Evolutionary conservation across 1,139 yeast species (phyloP).

Genomic region (Nakaseomyces kungkrabaensis): DNA sequence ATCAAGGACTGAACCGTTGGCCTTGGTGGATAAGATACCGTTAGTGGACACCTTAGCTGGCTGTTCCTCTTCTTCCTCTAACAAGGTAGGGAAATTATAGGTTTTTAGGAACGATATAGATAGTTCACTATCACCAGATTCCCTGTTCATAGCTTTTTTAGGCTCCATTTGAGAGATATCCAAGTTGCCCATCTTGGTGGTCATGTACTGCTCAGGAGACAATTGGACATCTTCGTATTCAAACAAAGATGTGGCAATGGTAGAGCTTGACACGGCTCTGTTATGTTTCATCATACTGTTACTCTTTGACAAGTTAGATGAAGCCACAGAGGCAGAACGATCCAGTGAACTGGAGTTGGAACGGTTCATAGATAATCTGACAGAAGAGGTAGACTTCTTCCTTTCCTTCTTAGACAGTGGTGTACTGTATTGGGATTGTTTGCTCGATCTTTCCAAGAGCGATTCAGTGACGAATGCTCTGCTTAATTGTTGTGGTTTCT

Average conservation of each 20-base stretch:
- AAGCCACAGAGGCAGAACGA: conserved; percentile 16
- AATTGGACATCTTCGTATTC: conserved; percentile 14
- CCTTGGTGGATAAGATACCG: not conserved
- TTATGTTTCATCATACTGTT: conserved; percentile 10
- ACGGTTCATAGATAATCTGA: conserved; percentile 8
- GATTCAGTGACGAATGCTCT: conserved; percentile 22
- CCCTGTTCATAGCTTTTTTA: conserved; percentile 8
- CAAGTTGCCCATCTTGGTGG: not conserved
- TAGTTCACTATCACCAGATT: conserved; percentile 14
- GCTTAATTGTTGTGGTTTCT: not conserved
- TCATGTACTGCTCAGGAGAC: conserved; percentile 4
- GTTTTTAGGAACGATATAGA: conserved; percentile 22
- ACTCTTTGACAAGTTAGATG: conserved; percentile 17
- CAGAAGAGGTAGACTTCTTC: not conserved
- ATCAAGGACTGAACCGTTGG: not conserved
- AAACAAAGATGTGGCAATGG: conserved; percentile 27
- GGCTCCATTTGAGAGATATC: not conserved
- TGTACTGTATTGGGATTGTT: not conserved
- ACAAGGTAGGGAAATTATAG: conserved; percentile 24
- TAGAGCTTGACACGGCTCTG: conserved; percentile 23
- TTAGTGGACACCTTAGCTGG: not conserved
- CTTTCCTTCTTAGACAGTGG: not conserved
- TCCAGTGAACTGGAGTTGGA: conserved; percentile 10
- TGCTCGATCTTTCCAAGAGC: not conserved
- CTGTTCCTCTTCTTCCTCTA: conserved; percentile 13